Base-by-base conservation (phyloP, 176 grass and related monocot species). In the Oryza brachyantha region DNA sequence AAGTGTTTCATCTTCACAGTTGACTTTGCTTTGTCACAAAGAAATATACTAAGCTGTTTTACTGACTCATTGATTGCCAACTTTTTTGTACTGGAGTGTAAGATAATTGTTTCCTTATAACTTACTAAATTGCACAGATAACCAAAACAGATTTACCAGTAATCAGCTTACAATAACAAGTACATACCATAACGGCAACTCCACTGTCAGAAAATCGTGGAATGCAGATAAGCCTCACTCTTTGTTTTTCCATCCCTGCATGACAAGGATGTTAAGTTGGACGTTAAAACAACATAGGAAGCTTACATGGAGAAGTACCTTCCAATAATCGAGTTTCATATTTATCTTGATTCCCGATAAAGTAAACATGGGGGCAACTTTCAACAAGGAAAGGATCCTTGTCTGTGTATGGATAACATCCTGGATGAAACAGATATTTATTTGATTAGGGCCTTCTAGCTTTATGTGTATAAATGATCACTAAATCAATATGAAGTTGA, bases 321-420 rank as follows among this genome's bases (percentile, higher is more conserved):
- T 91, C 70, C 31, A 93, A 58, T 41, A 90, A 79, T 27, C 74
- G 70, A 66, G 90, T 93, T 84, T 93, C 96, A 50, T 84, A 99
- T 80, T 85, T 93, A 73, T 99, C 96, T 83, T 99, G 96, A 85
- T 99, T 99, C 73, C 92, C 92, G 26, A 89, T 63, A 32, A 99
- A 99, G 74, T 99, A 99, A 70, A 99, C 90, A 43, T 99, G 96
- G 17, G 96, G 96, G 78, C 92, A 99, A 27, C 70, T 93, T 79
- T 99, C 92, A 52, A 99, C 46, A 11, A 99, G 88, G 80, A 99
- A 95, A 77, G 96, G 96, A 59, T 99, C 96, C 92, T 90, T 99
- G 76, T 95, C 90, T 52, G 92, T 95, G 74, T 95, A 99, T 66
- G 96, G 96, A 74, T 91, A 99, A 29, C 96, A 99, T 80, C 96